Percentiles rank a stretch among this genome's conserved stretches.
Conservation (phyloP, 2,329 filamentous ascomycete species). For the Talaromyces piceae region DNA sequence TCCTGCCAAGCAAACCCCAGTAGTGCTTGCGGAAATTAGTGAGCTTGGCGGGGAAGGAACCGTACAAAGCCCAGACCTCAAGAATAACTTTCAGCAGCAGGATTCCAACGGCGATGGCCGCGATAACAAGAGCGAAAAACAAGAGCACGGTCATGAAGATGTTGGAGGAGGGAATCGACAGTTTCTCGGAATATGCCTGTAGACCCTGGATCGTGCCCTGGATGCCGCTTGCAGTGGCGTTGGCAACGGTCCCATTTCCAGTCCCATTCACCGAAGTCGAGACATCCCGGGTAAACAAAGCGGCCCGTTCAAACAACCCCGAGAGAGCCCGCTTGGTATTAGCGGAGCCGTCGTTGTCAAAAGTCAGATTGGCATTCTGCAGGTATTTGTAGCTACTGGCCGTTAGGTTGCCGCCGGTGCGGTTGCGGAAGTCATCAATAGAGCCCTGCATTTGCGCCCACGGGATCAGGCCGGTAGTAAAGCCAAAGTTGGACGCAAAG, state of each 20-base stretch:
- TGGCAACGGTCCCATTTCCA: conserved; percentile 19
- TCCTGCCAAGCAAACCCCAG: conserved; percentile 84
- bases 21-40: conserved; percentile 88
- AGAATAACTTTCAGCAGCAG: conserved; percentile 85
- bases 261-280: conserved; percentile 37
- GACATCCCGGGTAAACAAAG: conserved; percentile 49
- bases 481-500: conserved; percentile 89
- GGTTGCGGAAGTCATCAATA: conserved; percentile 75
- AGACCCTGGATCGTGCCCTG: conserved; percentile 63
- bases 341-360: conserved; percentile 49
- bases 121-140: conserved; percentile 80
- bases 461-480: conserved; percentile 75
- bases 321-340: conserved; percentile 51
- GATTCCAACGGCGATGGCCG: conserved; percentile 74
- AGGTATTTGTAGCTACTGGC: conserved; percentile 69
- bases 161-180: conserved; percentile 79
- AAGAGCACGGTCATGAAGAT: conserved; percentile 94
- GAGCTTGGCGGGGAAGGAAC: conserved; percentile 72
- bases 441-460: conserved; percentile 72
- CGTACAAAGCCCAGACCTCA: conserved; percentile 85
- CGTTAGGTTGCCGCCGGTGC: conserved; percentile 81
- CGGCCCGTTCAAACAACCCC: conserved; percentile 32
- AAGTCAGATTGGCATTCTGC: conserved; percentile 67
- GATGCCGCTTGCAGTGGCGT: conserved; percentile 32
- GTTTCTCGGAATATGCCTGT: conserved; percentile 72